Percentiles rank a stretch among this genome's conserved stretches.
Evolutionary conservation across 352 stramenopile species (phyloP).

Genomic region (Achlya hypogyna): DNA sequence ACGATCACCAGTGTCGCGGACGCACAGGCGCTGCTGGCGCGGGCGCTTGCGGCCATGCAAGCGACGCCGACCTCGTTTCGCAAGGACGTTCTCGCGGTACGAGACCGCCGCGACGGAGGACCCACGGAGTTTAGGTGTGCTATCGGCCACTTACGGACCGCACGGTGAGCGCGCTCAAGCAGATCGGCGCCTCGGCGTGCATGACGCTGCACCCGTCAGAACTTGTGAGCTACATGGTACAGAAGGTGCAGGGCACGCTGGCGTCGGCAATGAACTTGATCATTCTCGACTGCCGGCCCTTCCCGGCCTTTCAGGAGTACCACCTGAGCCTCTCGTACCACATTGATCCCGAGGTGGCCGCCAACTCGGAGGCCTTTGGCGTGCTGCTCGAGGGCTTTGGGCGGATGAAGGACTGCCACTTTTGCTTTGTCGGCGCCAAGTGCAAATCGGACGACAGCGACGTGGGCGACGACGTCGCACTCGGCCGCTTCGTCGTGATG

Average conservation of each 20-base stretch:
- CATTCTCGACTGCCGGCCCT: constrained; percentile 68
- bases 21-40: constrained; percentile 44
- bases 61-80: constrained; percentile 69
- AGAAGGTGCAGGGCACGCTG: constrained; percentile 8
- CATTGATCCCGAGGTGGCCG: constrained; percentile 70
- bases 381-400: constrained; percentile 72
- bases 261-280: constrained; percentile 47
- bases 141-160: constrained; percentile 62
- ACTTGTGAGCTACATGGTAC: constrained; percentile 59
- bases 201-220: constrained; percentile 78
- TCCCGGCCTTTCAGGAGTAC: constrained; percentile 65
- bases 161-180: constrained; percentile 45
- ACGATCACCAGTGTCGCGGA: constrained; percentile 49
- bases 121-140: constrained; percentile 55
- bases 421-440: constrained; percentile 66
- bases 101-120: background rate
- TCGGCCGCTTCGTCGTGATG: constrained; percentile 73
- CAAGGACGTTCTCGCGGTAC: constrained; percentile 36
- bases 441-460: background rate
- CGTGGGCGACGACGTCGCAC: constrained; percentile 44
- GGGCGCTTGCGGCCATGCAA: constrained; percentile 46
- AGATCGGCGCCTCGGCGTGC: constrained; percentile 64
- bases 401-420: constrained; percentile 83
- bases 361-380: constrained; percentile 55
- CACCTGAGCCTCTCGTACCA: constrained; percentile 82